phyloP scores from a whole-genome alignment of 371 early-diverging fungal species.

The Mortierella sp. region DNA sequence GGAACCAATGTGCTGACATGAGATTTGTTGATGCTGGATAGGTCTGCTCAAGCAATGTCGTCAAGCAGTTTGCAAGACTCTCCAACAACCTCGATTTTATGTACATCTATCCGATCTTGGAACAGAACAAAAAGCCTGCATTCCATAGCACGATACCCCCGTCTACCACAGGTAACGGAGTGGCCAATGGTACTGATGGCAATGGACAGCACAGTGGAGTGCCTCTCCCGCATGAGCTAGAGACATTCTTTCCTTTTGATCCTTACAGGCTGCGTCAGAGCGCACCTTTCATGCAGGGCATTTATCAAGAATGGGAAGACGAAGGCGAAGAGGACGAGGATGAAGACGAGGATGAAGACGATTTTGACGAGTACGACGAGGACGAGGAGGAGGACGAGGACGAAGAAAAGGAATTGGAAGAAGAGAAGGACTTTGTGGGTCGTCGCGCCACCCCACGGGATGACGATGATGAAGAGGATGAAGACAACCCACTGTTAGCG shows the following conservation, averaged over 20 bases:
- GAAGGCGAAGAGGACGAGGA: conserved; percentile 50
- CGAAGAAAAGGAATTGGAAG: conserved; percentile 15
- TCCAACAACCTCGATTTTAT: conserved; percentile 83
- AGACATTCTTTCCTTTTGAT: conserved; percentile 95
- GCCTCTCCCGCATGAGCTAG: conserved; percentile 63
- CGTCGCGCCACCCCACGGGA: no score
- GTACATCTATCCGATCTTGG: conserved; percentile 85
- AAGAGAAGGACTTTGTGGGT: conserved; percentile 56
- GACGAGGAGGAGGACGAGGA: conserved; percentile 16
- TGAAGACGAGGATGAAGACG: conserved; percentile 64
- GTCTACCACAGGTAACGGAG: conserved; percentile 17
- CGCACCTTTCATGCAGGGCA: conserved; percentile 63
- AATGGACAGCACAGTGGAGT: conserved; percentile 14
- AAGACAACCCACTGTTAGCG: conserved; percentile 56
- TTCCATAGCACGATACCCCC: conserved; percentile 43
- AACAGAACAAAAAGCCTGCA: conserved; percentile 68
- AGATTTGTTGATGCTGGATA: conserved; percentile 23
- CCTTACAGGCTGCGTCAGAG: conserved; percentile 84
- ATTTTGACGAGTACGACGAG: conserved; percentile 58
- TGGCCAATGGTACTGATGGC: conserved; percentile 9
- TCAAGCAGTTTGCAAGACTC: conserved; percentile 85
- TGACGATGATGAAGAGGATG: conserved; percentile 51
- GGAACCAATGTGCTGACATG: no score
- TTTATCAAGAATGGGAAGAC: conserved; percentile 76
- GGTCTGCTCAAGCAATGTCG: conserved; percentile 83